Evolutionary conservation across 2,329 filamentous ascomycete species (phyloP).

Genomic region (Trichoderma atrobrunneum): DNA sequence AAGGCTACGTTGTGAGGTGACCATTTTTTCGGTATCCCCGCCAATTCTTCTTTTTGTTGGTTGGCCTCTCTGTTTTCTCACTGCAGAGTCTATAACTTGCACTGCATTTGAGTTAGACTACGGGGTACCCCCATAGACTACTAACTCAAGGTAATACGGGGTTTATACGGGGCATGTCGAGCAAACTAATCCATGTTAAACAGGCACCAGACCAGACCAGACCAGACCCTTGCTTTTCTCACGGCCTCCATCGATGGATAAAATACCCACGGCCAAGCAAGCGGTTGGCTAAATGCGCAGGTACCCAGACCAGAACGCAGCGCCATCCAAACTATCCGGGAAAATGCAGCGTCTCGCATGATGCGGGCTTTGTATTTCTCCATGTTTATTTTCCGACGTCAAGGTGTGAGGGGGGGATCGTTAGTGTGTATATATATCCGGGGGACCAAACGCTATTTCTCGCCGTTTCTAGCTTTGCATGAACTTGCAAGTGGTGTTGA

Average conservation of each 20-base stretch:
- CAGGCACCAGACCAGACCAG: not conserved
- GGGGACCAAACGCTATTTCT: not conserved
- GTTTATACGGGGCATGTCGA: not conserved
- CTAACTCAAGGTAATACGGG: not conserved
- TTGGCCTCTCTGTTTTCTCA: not conserved
- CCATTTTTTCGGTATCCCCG: constrained; percentile 11
- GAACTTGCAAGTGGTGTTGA: not conserved
- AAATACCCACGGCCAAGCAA: not conserved
- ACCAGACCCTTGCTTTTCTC: not conserved
- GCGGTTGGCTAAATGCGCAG: constrained; percentile 11
- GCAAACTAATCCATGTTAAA: not conserved
- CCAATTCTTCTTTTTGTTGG: not conserved
- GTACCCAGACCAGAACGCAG: not conserved
- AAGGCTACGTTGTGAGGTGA: not conserved
- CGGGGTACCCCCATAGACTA: not conserved
- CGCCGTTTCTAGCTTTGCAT: not conserved
- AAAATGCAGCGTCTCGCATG: not conserved
- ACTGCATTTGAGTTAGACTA: not conserved
- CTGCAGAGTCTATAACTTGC: not conserved
- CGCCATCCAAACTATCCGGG: not conserved
- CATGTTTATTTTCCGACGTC: constrained; percentile 15
- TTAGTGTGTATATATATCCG: constrained; percentile 2
- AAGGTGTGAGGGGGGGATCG: not conserved
- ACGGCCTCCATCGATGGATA: not conserved
- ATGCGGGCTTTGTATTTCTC: constrained; percentile 11